Conservation (phyloP, 2,329 filamentous ascomycete species). For the Arthrinium puccinioides region DNA sequence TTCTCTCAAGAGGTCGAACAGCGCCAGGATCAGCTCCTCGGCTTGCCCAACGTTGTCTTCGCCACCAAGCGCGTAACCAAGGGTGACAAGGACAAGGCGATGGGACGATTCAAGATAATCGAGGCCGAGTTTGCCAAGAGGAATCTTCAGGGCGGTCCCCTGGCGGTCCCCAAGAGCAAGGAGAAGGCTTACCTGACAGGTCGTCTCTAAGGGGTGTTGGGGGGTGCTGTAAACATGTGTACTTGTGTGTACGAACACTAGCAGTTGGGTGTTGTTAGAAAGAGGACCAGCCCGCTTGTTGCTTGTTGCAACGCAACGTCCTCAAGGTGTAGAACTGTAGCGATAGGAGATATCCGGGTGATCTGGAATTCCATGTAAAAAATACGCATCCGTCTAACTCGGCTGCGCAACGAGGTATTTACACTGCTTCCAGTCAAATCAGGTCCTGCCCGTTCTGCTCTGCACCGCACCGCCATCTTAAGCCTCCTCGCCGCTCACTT, state of each 20-base stretch:
- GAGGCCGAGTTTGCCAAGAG: conserved; percentile 59
- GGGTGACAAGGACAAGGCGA: conserved; percentile 62
- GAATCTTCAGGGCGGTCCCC: conserved; percentile 46
- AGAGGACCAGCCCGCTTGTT: no score
- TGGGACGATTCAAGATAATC: conserved; percentile 76
- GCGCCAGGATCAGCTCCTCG: conserved; percentile 24
- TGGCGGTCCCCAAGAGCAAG: conserved; percentile 29
- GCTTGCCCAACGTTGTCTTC: conserved; percentile 63
- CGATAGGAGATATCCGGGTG: no score
- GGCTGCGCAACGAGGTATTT: no score
- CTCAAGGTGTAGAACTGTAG: no score
- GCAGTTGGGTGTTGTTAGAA: no score
- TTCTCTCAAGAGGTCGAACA: conserved; percentile 53
- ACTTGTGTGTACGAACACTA: neutral
- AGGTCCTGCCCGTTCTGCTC: no score
- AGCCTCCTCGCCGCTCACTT: no score
- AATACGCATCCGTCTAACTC: no score
- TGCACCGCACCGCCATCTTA: no score
- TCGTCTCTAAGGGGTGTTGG: conserved; percentile 18
- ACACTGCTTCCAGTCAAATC: no score
- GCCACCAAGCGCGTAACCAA: conserved; percentile 57
- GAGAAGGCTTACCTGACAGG: conserved; percentile 37
- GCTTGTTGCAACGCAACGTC: no score
- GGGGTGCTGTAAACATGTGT: neutral
- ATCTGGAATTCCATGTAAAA: no score